Evolutionary conservation across 2,329 filamentous ascomycete genomes (phyloP), one percentile per base, ranked within the genome.

Genomic region (Hypoxylon sp.): DNA sequence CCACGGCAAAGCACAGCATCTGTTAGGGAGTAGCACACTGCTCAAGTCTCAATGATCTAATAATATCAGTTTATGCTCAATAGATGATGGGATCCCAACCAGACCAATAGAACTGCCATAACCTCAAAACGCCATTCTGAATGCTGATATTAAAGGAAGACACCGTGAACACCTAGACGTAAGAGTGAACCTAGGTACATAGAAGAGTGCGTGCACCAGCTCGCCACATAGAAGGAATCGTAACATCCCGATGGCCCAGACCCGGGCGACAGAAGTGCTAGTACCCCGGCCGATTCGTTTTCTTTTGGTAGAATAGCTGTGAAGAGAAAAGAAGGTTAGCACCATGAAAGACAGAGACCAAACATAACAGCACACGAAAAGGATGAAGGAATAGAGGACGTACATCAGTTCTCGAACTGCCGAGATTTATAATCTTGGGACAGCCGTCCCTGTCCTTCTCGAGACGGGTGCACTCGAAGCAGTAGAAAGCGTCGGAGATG

Each of bases 391-490:
- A 7, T 21, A 10, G 13, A 40, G 27, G 60, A 80, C 82, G 68
- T 78, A 98, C 83, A 83, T 99, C 95, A 72, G 95, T 99, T 78
- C 95, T 87, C 57, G 90, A 95, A 81, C 91, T 96, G 37, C 95
- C 95, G 72, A 99, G 78, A 74, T 99, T 99, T 74, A 99, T 98
- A 77, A 99, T 99, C 86, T 99, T 99, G 50, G 95, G 95, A 76
- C 95, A 99, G 2, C 95, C 95, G 73, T 99, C 95, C 60, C 95
- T 83, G 74, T 99, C 95, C 78, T 98, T 99, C 75, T 99, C 95
- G 13, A 99, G 80, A 6, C 95, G 85, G 57, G 95, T 99, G 75
- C 95, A 99, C 78, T 99, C 95, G 73, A 98, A 98, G 82, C 95
- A 99, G 81, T 99, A 99, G 77, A 98, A 98, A 46, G 95, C 95